Percentiles rank a stretch among this genome's conserved stretches.
Evolutionary conservation across 2,329 filamentous ascomycete species (phyloP).

Genomic region (Neopestalotiopsis rosae): DNA sequence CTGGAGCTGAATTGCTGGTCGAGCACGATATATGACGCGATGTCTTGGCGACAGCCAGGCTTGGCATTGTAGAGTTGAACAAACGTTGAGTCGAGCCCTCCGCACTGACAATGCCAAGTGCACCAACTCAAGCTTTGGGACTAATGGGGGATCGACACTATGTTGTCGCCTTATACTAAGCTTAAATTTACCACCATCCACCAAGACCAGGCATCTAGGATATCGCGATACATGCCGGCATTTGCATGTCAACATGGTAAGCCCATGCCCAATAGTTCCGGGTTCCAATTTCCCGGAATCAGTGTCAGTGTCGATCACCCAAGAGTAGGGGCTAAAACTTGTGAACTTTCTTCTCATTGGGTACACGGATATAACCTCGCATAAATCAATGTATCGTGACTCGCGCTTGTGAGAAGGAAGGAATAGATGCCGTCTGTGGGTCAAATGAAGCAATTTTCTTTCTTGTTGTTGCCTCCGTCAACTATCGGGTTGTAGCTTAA

Average conservation of each 20-base stretch:
- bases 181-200: neutral
- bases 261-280: slow-evolving; percentile 6
- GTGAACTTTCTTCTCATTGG: neutral
- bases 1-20: neutral
- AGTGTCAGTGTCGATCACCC: neutral
- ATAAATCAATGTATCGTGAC: neutral
- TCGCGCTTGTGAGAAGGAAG: neutral
- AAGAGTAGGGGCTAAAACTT: no score
- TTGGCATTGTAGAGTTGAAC: neutral
- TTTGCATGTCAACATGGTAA: neutral
- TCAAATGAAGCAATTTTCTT: neutral
- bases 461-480: neutral
- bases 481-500: neutral
- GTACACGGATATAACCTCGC: neutral
- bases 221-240: neutral
- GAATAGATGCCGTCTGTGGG: neutral
- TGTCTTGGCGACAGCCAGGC: neutral
- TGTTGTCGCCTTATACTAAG: neutral
- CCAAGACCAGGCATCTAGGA: neutral
- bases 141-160: neutral
- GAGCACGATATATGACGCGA: slow-evolving; percentile 12
- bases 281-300: neutral
- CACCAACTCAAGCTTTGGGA: neutral
- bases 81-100: neutral
- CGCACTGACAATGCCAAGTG: neutral